Percentiles rank a stretch among this genome's conserved stretches.
Conservation (phyloP, 495 filamentous ascomycete genomes). For the Annulohypoxylon bovei region DNA sequence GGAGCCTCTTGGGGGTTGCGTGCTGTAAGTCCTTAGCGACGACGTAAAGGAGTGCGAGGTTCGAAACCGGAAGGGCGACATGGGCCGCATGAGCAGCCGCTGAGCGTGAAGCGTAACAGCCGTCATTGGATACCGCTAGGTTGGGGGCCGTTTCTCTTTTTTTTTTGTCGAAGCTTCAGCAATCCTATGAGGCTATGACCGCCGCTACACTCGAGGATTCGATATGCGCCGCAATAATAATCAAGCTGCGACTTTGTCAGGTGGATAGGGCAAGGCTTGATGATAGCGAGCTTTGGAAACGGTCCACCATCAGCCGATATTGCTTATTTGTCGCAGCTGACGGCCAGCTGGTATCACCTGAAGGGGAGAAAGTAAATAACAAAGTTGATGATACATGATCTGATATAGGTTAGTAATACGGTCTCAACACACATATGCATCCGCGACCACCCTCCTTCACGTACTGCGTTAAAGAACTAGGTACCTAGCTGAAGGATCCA, state of each 20-base stretch:
- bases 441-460: too few species aligned
- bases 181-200: background rate
- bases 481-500: background rate
- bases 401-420: background rate
- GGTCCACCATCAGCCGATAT: conserved; percentile 35
- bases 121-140: conserved; percentile 25
- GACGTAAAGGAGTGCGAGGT: background rate
- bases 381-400: background rate
- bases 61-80: conserved; percentile 31
- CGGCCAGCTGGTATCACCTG: background rate
- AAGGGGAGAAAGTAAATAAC: background rate
- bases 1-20: conserved; percentile 41
- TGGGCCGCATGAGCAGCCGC: conserved; percentile 27
- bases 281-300: conserved; percentile 11
- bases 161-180: conserved; percentile 5
- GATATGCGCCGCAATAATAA: conserved; percentile 25
- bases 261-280: conserved; percentile 1
- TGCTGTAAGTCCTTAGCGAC: conserved; percentile 43
- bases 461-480: background rate
- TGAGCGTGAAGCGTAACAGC: background rate
- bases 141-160: conserved; percentile 26
- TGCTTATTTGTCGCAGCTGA: background rate
- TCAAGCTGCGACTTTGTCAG: conserved; percentile 9
- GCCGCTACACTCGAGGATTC: background rate
- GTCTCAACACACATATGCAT: background rate